A percentile compares a stretch with the other conserved stretches of the same genome.
These are phyloP conservation scores for Williopsis jadinii DNA, from an alignment of 1,139 yeast genomes.

Conservation along the genomic window DNA sequence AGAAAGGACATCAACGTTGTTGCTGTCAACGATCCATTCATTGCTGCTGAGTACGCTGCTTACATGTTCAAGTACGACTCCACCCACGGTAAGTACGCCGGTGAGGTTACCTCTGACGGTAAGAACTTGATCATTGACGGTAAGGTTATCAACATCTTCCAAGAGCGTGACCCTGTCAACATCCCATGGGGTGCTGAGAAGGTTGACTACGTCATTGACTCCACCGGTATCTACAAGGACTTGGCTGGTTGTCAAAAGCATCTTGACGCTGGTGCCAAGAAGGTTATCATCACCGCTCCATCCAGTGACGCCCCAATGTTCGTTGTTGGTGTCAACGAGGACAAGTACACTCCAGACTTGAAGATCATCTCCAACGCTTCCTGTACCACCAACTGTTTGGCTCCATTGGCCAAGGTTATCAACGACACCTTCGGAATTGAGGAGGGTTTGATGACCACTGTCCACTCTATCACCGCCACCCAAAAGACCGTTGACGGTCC, in stretches of 20 bases:
- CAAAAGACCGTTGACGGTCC: slow-evolving; percentile 92
- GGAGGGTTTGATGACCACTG: slow-evolving; percentile 89
- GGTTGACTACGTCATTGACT: slow-evolving; percentile 77
- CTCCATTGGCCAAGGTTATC: slow-evolving; percentile 81
- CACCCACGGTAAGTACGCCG: slow-evolving; percentile 72
- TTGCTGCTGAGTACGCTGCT: slow-evolving; percentile 75
- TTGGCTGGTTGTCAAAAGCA: slow-evolving; percentile 73
- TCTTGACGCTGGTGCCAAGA: slow-evolving; percentile 82
- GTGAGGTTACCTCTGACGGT: slow-evolving; percentile 57
- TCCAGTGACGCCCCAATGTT: slow-evolving; percentile 87
- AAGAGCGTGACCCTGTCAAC: slow-evolving; percentile 70
- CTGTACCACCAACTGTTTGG: slow-evolving; percentile 87
- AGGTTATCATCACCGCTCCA: slow-evolving; percentile 85
- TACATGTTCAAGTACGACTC: slow-evolving; percentile 88
- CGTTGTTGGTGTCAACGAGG: slow-evolving; percentile 77
- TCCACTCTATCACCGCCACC: slow-evolving; percentile 86
- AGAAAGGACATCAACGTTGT: slow-evolving; percentile 64
- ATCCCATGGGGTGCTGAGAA: slow-evolving; percentile 80
- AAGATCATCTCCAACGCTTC: slow-evolving; percentile 78
- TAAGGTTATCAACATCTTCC: slow-evolving; percentile 58
- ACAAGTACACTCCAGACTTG: slow-evolving; percentile 63
- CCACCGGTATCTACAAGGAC: slow-evolving; percentile 86
- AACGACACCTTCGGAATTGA: slow-evolving; percentile 75
- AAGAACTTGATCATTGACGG: slow-evolving; percentile 59
- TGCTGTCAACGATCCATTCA: slow-evolving; percentile 81